A percentile compares a stretch with the other conserved stretches of the same genome.
These are phyloP conservation scores for Cryphonectria japonica DNA, from an alignment of 2,329 filamentous ascomycete genomes.

Conservation along the genomic window DNA sequence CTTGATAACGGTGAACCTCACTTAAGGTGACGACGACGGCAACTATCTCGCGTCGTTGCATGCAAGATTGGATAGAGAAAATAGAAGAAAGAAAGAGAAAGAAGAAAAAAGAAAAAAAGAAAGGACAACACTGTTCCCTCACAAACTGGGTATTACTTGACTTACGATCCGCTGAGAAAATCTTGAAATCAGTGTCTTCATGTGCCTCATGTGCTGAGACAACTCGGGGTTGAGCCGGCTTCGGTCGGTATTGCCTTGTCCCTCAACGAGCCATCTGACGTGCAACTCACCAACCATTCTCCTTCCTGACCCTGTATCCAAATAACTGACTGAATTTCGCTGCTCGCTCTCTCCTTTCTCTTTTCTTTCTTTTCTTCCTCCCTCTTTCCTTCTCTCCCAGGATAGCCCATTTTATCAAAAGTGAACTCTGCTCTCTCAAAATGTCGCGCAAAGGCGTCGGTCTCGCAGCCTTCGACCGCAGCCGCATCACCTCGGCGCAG, in stretches of 20 bases:
- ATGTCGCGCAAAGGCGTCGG: constrained; percentile 85
- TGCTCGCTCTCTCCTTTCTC: neutral
- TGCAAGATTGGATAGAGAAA: neutral
- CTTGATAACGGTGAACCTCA: constrained; percentile 17
- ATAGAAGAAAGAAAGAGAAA: too few species aligned
- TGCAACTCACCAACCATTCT: neutral
- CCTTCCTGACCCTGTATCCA: neutral
- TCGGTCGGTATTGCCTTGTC: neutral
- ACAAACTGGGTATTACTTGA: neutral
- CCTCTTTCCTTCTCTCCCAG: neutral
- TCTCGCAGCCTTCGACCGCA: constrained; percentile 86
- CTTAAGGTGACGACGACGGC: neutral
- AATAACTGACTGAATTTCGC: neutral
- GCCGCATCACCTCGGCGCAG: constrained; percentile 81
- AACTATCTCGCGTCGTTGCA: neutral
- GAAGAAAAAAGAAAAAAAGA: too few species aligned
- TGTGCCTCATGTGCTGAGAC: neutral
- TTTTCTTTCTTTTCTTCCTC: neutral
- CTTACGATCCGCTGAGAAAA: neutral
- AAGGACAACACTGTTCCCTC: neutral
- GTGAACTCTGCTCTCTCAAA: constrained; percentile 9
- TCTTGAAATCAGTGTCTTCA: neutral
- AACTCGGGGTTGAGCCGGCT: neutral
- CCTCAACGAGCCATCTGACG: neutral
- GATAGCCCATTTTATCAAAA: neutral